Evolutionary conservation across 352 stramenopile species (phyloP).

Genomic region (Pythium scleroteichum): DNA sequence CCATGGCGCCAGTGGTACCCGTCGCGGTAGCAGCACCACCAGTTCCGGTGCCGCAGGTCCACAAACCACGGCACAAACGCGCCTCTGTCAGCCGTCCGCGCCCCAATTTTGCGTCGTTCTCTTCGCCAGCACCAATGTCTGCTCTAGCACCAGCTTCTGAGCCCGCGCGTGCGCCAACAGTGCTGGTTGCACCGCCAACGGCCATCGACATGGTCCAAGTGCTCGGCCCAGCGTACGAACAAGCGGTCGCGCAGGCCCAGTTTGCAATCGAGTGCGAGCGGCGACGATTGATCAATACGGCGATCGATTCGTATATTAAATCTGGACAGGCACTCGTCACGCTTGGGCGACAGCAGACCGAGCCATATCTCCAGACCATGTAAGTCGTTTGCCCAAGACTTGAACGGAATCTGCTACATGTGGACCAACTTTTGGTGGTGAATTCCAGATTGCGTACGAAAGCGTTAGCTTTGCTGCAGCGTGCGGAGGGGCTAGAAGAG

Average conservation of each 20-base stretch:
- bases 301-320: slow-evolving; percentile 72
- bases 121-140: not conserved
- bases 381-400: slow-evolving; percentile 19
- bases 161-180: not conserved
- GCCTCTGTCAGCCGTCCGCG: slow-evolving; percentile 9
- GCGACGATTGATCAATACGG: slow-evolving; percentile 53
- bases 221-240: slow-evolving; percentile 58
- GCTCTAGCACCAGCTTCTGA: not conserved
- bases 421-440: not conserved
- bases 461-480: slow-evolving; percentile 72
- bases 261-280: slow-evolving; percentile 73
- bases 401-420: not conserved
- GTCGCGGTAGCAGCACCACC: slow-evolving; percentile 3
- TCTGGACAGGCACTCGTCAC: slow-evolving; percentile 68
- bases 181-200: slow-evolving; percentile 14
- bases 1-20: not conserved
- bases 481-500: slow-evolving; percentile 65
- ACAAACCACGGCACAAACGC: slow-evolving; percentile 1
- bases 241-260: slow-evolving; percentile 63
- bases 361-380: slow-evolving; percentile 72
- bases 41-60: not conserved
- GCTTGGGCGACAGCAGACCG: slow-evolving; percentile 60
- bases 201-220: slow-evolving; percentile 37
- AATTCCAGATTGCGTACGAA: slow-evolving; percentile 61
- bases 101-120: slow-evolving; percentile 24